Evolutionary conservation across 1,139 yeast species (phyloP), one percentile per base, ranked within the genome.

Genomic region (Maudiozyma humilis): DNA sequence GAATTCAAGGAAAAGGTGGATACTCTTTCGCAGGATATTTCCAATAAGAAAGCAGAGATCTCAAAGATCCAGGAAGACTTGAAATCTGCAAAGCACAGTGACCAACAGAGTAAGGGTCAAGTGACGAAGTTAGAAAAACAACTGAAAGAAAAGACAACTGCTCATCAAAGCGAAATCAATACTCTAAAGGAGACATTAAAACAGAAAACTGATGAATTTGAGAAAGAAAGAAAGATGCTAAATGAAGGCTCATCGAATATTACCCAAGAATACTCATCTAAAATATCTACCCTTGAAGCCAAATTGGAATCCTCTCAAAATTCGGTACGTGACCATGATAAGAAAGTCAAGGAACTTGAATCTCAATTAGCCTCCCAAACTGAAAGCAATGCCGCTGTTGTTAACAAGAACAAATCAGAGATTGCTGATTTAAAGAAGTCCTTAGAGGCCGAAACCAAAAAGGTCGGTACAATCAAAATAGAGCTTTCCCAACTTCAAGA

Each of bases 241-340:
- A 71, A 68, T 47, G 72, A 73, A 48, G 73, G 65, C 42, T 75
- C 82, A 0, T 78, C 74, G 42, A 65, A 75, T 2, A 64, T 71
- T 0, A 65, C 72, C 5, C 64, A 70, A 51, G 76, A 74, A 46
- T 76, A 74, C 49, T 65, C 73, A 6, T 73, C 70, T 36, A 73
- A 69, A 52, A 69, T 73, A n/a, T 62, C 59, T 2, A 48, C 43
- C 31, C 51, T 69, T 17, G 69, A 67, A 20, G 38, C 35, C 15
- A 16, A 29, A 1, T 20, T 36, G 13, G 29, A 4, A 20, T n/a
- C 35, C 10, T 18, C 33, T 15, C 20, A 36, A 3, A 32, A 44
- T 34, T 43, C 44, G 18, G 31, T 10, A n/a, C 16, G 36, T 23
- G 25, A n/a, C 14, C 37, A 18, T 4, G 14, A 16, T 15, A 37